Conservation (phyloP, 1,284 basidiomycete genomes). For the Tylopilus sp. region DNA sequence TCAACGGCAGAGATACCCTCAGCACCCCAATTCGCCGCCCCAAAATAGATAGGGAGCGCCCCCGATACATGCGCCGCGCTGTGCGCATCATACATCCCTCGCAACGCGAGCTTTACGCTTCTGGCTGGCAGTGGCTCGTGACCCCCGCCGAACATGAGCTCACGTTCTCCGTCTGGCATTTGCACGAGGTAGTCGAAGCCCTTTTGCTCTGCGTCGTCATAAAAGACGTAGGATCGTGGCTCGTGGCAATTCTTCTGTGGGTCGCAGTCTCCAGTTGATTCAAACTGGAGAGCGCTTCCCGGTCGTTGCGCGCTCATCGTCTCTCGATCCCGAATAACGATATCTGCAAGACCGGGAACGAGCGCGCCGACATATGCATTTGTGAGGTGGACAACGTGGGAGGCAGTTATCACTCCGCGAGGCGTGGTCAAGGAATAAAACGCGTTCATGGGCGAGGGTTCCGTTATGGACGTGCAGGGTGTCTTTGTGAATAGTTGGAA, state of each 20-base stretch:
- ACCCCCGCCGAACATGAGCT: constrained; percentile 65
- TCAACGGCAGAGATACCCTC: constrained; percentile 21
- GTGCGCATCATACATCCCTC: constrained; percentile 39
- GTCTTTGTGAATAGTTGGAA: constrained; percentile 51
- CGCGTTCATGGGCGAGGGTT: constrained; percentile 21
- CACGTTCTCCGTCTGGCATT: constrained; percentile 45
- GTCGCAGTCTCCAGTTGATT: constrained; percentile 24
- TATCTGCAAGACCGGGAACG: constrained; percentile 56
- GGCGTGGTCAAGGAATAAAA: constrained; percentile 50
- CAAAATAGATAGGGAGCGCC: constrained; percentile 48
- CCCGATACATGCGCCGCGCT: constrained; percentile 45
- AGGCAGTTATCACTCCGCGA: constrained; percentile 49
- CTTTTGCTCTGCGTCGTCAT: constrained; percentile 36
- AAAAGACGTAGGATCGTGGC: constrained; percentile 56
- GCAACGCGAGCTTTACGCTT: constrained; percentile 36
- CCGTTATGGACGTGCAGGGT: constrained; percentile 44
- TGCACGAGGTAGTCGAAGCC: constrained; percentile 75
- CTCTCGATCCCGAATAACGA: constrained; percentile 55
- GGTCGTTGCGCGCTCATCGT: constrained; percentile 67
- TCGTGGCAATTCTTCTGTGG: constrained; percentile 29
- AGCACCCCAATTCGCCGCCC: constrained; percentile 36
- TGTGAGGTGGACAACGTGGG: constrained; percentile 73
- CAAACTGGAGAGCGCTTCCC: constrained; percentile 36
- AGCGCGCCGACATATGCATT: constrained; percentile 75
- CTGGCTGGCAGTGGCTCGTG: constrained; percentile 31